Percentiles rank a stretch among this genome's conserved stretches.
These are phyloP conservation scores for Cetraspora pellucida DNA, from an alignment of 192 early-diverging fungal genomes.

Conservation along the genomic window DNA sequence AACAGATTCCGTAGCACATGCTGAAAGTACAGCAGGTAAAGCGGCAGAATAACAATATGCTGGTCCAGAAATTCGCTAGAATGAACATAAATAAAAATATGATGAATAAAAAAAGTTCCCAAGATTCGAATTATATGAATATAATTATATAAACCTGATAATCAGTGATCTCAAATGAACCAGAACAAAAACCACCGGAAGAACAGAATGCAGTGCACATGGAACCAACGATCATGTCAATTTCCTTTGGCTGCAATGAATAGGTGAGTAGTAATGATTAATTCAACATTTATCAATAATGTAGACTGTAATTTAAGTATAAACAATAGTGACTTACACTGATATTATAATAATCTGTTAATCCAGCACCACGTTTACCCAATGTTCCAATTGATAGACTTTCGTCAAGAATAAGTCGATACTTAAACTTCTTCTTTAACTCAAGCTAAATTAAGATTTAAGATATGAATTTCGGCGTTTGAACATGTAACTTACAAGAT, in stretches of 20 bases:
- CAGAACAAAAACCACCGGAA: slow-evolving; percentile 93
- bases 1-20: slow-evolving; percentile 84
- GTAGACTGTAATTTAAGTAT: slow-evolving; percentile 4
- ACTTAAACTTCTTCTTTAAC: slow-evolving; percentile 95
- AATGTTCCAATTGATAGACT: slow-evolving; percentile 86
- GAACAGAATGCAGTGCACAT: slow-evolving; percentile 78
- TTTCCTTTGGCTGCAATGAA: slow-evolving; percentile 55
- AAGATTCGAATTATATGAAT: neutral
- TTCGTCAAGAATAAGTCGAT: slow-evolving; percentile 93
- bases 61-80: slow-evolving; percentile 81
- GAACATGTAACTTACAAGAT: neutral
- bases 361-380: slow-evolving; percentile 83
- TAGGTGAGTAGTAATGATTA: neutral
- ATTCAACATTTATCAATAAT: neutral
- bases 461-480: neutral
- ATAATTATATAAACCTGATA: slow-evolving; percentile 49
- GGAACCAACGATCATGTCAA: slow-evolving; percentile 90
- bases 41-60: slow-evolving; percentile 95
- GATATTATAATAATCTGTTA: slow-evolving; percentile 82
- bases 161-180: slow-evolving; percentile 82
- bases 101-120: neutral
- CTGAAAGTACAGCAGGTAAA: slow-evolving; percentile 90
- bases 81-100: neutral
- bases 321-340: slow-evolving; percentile 38
- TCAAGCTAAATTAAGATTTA: slow-evolving; percentile 54